phyloP scores from a whole-genome alignment of 805 yeast genomes.

The Komagataella phaffii region DNA sequence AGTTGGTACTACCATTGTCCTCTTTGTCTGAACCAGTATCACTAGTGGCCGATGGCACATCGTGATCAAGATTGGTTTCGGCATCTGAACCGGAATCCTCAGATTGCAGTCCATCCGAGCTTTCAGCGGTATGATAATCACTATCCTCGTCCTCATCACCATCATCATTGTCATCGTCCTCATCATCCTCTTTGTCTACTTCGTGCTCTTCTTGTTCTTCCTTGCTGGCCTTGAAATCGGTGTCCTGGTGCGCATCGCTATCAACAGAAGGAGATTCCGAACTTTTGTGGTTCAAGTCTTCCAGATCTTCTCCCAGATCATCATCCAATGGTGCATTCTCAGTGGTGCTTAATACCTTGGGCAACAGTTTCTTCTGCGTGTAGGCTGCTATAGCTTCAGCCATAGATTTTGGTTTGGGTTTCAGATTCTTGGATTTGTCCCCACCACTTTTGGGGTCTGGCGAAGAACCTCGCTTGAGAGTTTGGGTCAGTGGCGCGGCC shows the following conservation, averaged over 20 bases:
- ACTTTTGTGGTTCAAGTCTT: constrained; percentile 10
- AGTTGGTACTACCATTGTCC: constrained; percentile 4
- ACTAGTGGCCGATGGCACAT: constrained; percentile 2
- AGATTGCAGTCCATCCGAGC: background rate
- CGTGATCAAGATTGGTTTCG: constrained; percentile 4
- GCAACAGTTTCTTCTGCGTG: constrained; percentile 38
- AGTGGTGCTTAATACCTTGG: constrained; percentile 11
- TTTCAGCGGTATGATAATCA: constrained; percentile 17
- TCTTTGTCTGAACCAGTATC: constrained; percentile 16
- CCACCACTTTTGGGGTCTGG: background rate
- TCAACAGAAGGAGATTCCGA: constrained; percentile 2
- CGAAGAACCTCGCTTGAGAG: background rate
- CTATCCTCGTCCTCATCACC: constrained; percentile 14
- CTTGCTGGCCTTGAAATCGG: constrained; percentile 6
- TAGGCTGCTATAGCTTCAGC: constrained; percentile 49
- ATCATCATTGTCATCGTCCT: constrained; percentile 3
- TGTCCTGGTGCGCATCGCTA: constrained; percentile 12
- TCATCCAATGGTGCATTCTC: constrained; percentile 6
- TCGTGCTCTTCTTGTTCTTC: constrained; percentile 9
- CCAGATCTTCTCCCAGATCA: constrained; percentile 20
- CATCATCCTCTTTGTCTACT: constrained; percentile 9
- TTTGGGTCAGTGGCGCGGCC: constrained; percentile 2
- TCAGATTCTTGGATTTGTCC: constrained; percentile 2
- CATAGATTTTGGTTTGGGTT: constrained; percentile 26
- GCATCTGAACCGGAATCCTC: constrained; percentile 4